Evolutionary conservation across 768 basidiomycete species (phyloP).

Genomic region (Hydnum rufescens): DNA sequence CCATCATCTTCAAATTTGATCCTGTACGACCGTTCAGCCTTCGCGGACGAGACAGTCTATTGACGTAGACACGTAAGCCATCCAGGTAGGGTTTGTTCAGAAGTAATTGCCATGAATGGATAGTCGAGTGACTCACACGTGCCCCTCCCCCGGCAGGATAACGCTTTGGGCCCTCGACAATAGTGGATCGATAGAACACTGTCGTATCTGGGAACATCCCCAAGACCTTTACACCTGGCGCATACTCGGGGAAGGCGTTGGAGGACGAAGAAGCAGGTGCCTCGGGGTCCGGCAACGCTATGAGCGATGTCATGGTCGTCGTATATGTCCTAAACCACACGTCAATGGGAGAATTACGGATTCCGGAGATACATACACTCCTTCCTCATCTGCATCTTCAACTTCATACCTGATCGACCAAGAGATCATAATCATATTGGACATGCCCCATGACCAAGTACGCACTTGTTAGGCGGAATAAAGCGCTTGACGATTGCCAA

Average conservation of each 20-base stretch:
- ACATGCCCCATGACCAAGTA: neutral
- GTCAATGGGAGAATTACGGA: neutral
- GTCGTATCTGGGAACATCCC: slow-evolving; percentile 84
- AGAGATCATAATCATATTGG: neutral
- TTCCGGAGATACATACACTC: slow-evolving; percentile 20
- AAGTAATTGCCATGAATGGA: too few relatives aligned
- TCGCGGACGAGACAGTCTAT: slow-evolving; percentile 19
- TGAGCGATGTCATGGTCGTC: slow-evolving; percentile 27
- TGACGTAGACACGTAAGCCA: neutral
- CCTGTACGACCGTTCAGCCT: slow-evolving; percentile 42
- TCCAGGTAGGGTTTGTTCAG: too few relatives aligned
- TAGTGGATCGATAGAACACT: slow-evolving; percentile 77
- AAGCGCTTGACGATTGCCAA: slow-evolving; percentile 49
- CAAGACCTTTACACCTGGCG: slow-evolving; percentile 53
- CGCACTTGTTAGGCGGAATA: slow-evolving; percentile 20
- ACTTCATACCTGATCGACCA: slow-evolving; percentile 50
- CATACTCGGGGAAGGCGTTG: slow-evolving; percentile 51
- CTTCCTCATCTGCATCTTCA: slow-evolving; percentile 65
- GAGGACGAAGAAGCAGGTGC: slow-evolving; percentile 36
- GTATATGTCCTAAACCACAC: neutral
- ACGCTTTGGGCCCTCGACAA: slow-evolving; percentile 44
- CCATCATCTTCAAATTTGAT: slow-evolving; percentile 82
- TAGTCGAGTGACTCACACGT: slow-evolving; percentile 20
- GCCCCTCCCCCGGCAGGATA: slow-evolving; percentile 15
- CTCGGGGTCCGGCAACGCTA: slow-evolving; percentile 60